phyloP scores from a whole-genome alignment of 345 rosid genomes.

The Hibiscus tridactylites region DNA sequence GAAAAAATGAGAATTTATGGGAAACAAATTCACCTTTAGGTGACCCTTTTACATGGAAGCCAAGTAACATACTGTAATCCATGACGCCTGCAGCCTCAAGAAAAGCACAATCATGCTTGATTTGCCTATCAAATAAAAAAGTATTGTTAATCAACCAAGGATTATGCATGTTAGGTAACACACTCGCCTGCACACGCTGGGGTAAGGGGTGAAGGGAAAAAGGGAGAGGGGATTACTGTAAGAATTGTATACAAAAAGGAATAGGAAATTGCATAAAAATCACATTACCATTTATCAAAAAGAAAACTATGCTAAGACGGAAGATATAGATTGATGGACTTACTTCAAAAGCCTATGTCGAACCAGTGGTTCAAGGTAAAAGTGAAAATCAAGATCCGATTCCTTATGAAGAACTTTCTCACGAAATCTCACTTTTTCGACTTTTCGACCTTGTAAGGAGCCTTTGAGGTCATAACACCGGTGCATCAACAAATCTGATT shows the following conservation, averaged over 20 bases:
- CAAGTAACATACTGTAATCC: constrained; percentile 51
- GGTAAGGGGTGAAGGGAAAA: not conserved
- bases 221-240: not conserved
- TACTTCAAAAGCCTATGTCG: constrained; percentile 33
- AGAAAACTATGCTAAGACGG: not conserved
- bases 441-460: constrained; percentile 40
- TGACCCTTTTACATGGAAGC: constrained; percentile 34
- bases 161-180: not conserved
- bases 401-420: constrained; percentile 43
- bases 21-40: constrained; percentile 26
- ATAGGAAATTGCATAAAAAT: no score
- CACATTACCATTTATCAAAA: no score
- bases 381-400: constrained; percentile 40
- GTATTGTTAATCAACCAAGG: not conserved
- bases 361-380: constrained; percentile 39
- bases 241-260: not conserved
- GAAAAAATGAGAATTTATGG: not conserved
- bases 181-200: not conserved
- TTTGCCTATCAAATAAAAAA: constrained; percentile 33
- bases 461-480: constrained; percentile 54
- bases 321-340: constrained; percentile 17
- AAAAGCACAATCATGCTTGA: constrained; percentile 52
- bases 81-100: constrained; percentile 46
- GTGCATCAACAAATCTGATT: constrained; percentile 27
- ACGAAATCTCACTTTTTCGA: constrained; percentile 25